Evolutionary conservation across 23 red algal genomes (phyloP).

Genomic region (Agarophyton chilense): DNA sequence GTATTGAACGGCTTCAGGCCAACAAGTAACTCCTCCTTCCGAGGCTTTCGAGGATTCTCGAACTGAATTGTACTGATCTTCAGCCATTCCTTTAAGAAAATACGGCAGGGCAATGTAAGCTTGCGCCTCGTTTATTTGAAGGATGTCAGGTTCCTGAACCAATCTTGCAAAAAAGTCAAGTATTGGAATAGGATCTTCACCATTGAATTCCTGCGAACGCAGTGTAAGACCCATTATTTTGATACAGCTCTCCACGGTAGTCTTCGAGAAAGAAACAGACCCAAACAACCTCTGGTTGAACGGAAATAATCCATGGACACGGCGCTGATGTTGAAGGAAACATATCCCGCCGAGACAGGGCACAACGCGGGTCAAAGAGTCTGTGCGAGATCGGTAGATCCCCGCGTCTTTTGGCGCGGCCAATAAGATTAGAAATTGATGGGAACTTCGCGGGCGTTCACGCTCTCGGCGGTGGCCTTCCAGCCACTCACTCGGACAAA

Average conservation of each 20-base stretch:
- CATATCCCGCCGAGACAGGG: too few species aligned
- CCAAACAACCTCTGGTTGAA: too few species aligned
- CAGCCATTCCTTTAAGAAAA: background rate
- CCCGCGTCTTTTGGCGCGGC: too few species aligned
- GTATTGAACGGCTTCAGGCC: slow-evolving; percentile 47
- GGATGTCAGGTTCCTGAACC: slow-evolving; percentile 1
- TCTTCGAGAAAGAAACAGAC: too few species aligned
- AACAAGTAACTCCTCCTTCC: slow-evolving; percentile 36
- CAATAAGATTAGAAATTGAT: too few species aligned
- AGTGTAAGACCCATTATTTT: slow-evolving; percentile 5
- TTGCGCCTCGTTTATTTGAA: slow-evolving; percentile 2
- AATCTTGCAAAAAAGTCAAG: background rate
- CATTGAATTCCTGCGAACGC: background rate
- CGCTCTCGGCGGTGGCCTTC: too few species aligned
- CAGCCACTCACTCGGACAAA: too few species aligned
- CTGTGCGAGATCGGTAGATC: too few species aligned
- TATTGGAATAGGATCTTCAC: background rate
- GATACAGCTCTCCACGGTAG: background rate
- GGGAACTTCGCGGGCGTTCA: too few species aligned
- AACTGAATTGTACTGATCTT: slow-evolving; percentile 9
- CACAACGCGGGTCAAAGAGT: too few species aligned
- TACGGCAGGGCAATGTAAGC: background rate
- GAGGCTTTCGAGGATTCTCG: background rate
- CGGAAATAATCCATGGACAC: too few species aligned
- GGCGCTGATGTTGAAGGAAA: too few species aligned